A percentile compares a stretch with the other conserved stretches of the same genome.
Conservation (phyloP, 345 rosid species). For the Aquilaria sinensis region DNA sequence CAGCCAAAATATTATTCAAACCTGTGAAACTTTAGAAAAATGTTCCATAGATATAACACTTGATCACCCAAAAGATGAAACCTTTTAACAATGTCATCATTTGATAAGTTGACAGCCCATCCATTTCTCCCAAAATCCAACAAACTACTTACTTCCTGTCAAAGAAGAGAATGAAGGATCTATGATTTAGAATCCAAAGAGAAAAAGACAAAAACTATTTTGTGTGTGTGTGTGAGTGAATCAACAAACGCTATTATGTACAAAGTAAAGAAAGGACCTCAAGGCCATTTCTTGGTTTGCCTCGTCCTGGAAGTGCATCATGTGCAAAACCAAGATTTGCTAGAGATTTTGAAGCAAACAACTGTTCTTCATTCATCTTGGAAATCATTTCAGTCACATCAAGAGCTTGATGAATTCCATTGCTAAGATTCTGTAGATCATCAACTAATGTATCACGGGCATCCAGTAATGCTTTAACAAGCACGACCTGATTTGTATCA, state of each 20-base stretch:
- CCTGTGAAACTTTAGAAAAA: slow-evolving; percentile 88
- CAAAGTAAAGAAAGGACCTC: slow-evolving; percentile 67
- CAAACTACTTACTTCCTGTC: slow-evolving; percentile 42
- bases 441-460: slow-evolving; percentile 58
- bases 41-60: slow-evolving; percentile 62
- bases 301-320: slow-evolving; percentile 41
- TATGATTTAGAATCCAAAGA: neutral
- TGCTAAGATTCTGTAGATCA: slow-evolving; percentile 63
- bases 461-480: slow-evolving; percentile 62
- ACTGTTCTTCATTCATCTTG: slow-evolving; percentile 37
- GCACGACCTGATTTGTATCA: slow-evolving; percentile 36
- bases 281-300: slow-evolving; percentile 58
- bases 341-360: slow-evolving; percentile 30
- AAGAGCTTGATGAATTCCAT: slow-evolving; percentile 38
- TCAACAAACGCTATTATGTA: neutral
- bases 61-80: slow-evolving; percentile 65
- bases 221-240: neutral
- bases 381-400: slow-evolving; percentile 53
- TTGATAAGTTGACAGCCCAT: slow-evolving; percentile 35
- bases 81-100: slow-evolving; percentile 40
- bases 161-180: slow-evolving; percentile 9
- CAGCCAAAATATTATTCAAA: slow-evolving; percentile 7
- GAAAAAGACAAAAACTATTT: neutral
- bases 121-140: slow-evolving; percentile 32
- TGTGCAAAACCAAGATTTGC: slow-evolving; percentile 29